These are phyloP conservation scores for Trichoderma gracile DNA, from an alignment of 2,329 filamentous ascomycete genomes.

Conservation along the genomic window DNA sequence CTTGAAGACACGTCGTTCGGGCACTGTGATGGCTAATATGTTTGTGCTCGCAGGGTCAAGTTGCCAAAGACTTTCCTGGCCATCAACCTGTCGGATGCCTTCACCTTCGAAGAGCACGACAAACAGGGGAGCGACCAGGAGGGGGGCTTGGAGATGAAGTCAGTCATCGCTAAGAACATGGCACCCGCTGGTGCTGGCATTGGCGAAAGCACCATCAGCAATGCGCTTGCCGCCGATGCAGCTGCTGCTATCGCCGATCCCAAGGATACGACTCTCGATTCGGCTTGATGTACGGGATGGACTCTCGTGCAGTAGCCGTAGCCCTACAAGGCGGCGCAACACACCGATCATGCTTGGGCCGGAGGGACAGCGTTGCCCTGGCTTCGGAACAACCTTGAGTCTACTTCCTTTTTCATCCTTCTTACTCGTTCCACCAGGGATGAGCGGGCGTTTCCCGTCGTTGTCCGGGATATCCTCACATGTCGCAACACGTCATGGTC, in stretches of 20 bases:
- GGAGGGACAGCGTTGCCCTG: not conserved
- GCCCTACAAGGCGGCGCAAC: constrained; percentile 1
- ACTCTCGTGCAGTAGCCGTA: not conserved
- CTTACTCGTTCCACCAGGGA: not conserved
- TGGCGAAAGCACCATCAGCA: constrained; percentile 8
- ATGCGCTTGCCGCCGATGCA: constrained; percentile 12
- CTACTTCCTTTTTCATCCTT: not conserved
- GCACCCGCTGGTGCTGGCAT: constrained; percentile 26
- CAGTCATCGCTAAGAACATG: constrained; percentile 36
- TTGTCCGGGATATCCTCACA: constrained; percentile 7
- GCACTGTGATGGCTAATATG: not conserved
- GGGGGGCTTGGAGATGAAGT: constrained; percentile 50
- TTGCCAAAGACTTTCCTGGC: constrained; percentile 66
- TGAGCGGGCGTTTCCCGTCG: not conserved
- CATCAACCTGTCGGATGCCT: constrained; percentile 64
- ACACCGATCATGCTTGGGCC: not conserved
- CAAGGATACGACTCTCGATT: constrained; percentile 29
- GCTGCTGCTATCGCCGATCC: constrained; percentile 13
- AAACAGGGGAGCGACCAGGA: constrained; percentile 51
- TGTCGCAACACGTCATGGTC: not conserved
- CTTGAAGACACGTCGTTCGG: not conserved
- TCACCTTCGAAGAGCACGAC: constrained; percentile 59
- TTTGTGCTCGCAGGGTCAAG: constrained; percentile 54
- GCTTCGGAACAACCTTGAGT: constrained; percentile 1
- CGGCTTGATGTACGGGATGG: constrained; percentile 9